Evolutionary conservation across 2,329 filamentous ascomycete species (phyloP).

Genomic region (Ascosphaera apis): DNA sequence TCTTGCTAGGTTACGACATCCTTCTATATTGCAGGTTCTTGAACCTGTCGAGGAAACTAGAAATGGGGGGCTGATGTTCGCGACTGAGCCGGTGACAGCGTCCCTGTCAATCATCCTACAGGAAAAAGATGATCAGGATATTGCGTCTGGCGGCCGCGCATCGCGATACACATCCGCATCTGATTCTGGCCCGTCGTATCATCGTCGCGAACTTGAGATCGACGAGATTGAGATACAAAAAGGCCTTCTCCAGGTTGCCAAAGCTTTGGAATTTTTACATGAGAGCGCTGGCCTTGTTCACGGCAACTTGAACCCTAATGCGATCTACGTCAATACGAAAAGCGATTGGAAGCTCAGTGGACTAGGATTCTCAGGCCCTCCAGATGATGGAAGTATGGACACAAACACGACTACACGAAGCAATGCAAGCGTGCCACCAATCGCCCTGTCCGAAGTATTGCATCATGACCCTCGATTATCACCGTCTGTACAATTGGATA

Average conservation of each 20-base stretch:
- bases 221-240: slow-evolving; percentile 97
- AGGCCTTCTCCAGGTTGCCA: slow-evolving; percentile 74
- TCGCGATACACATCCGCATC: slow-evolving; percentile 58
- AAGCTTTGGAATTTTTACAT: slow-evolving; percentile 84
- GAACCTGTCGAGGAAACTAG: slow-evolving; percentile 92
- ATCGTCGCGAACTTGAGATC: slow-evolving; percentile 66
- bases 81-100: slow-evolving; percentile 73
- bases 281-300: slow-evolving; percentile 88
- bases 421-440: slow-evolving; percentile 51
- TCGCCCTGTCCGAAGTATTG: slow-evolving; percentile 62
- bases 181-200: slow-evolving; percentile 49
- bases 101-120: slow-evolving; percentile 62
- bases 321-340: slow-evolving; percentile 86
- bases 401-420: slow-evolving; percentile 51
- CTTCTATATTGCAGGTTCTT: slow-evolving; percentile 73
- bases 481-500: slow-evolving; percentile 58
- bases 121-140: slow-evolving; percentile 77
- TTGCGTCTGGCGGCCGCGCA: slow-evolving; percentile 41
- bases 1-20: slow-evolving; percentile 70
- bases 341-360: slow-evolving; percentile 98
- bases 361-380: slow-evolving; percentile 68
- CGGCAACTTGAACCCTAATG: slow-evolving; percentile 81
- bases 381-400: too few species aligned
- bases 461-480: slow-evolving; percentile 72
- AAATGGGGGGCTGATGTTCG: slow-evolving; percentile 81